Evolutionary conservation across 805 yeast species (phyloP), one percentile per base, ranked within the genome.

Genomic region (Priceomyces carsonii): DNA sequence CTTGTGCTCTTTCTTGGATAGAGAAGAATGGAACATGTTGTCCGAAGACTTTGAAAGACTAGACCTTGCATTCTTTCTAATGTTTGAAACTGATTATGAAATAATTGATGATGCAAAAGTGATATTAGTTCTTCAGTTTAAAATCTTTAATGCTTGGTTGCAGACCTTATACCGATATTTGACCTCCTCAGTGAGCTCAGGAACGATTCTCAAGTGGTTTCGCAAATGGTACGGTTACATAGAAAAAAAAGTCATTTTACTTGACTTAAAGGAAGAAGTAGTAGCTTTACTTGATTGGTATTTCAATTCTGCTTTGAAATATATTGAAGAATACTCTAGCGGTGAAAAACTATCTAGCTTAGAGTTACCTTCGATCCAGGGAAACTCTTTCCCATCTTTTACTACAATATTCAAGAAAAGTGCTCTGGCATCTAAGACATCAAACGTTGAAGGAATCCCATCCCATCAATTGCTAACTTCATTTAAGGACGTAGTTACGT

Each of bases 401-500:
- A 5, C 30, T 6, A 18, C 23, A 21, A 3, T 33, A 18, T 6
- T 29, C 12, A 29, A 29, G 18, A 16, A 28, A 16, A n/a, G 29
- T 35, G 5, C 28, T 26, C 27, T 16, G 5, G 27, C 5, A 12
- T n/a, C n/a, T n/a, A 20, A 12, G 6, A 19, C 8, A 6, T 13
- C 2, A 40, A 51, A 40, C 33, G 57, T 48, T 32, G 50, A 47
- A 39, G 69, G 73, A 4, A 60, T 73, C 4, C 79, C 80, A 0
- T 44, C 69, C 8, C 61, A 63, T 24, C 64, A 62, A 27, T 56
- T 77, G 1, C 45, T 58, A 19, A 63, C 73, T 3, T 66, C 85
- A 0, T 80, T 81, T 50, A 79, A 71, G 43, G 87, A 85, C 35
- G 80, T 87, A 13, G 75, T 86, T 2, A 77, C 73, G 35, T 76